Evolutionary conservation across 345 rosid species (phyloP).

Genomic region (Geranium brycei): DNA sequence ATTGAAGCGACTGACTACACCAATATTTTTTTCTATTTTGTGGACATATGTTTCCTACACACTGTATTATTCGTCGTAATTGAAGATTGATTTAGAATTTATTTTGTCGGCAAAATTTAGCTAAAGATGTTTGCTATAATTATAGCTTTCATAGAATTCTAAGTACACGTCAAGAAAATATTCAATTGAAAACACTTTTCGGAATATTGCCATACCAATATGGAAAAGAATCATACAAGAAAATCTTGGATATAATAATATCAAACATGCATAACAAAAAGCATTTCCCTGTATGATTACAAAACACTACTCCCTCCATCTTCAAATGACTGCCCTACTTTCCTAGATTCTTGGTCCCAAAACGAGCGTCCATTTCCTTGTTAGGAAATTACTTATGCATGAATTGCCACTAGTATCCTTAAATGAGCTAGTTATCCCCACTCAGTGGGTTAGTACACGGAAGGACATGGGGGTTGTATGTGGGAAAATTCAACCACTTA

Average conservation of each 20-base stretch:
- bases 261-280: background rate
- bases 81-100: too few relatives aligned
- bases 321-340: too few relatives aligned
- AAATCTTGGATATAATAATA: background rate
- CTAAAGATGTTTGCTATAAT: background rate
- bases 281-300: background rate
- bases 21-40: background rate
- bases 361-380: too few relatives aligned
- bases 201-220: background rate
- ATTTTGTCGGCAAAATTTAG: background rate
- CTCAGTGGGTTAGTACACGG: too few relatives aligned
- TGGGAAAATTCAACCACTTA: too few relatives aligned
- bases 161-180: background rate
- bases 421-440: too few relatives aligned
- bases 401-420: too few relatives aligned
- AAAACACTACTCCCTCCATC: background rate
- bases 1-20: background rate
- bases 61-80: too few relatives aligned
- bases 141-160: too few relatives aligned
- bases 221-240: background rate
- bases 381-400: too few relatives aligned
- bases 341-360: too few relatives aligned
- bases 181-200: background rate
- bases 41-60: background rate
- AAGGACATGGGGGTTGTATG: too few relatives aligned